phyloP scores from a whole-genome alignment of 2,329 filamentous ascomycete genomes.

The Gaeumannomyces tritici region DNA sequence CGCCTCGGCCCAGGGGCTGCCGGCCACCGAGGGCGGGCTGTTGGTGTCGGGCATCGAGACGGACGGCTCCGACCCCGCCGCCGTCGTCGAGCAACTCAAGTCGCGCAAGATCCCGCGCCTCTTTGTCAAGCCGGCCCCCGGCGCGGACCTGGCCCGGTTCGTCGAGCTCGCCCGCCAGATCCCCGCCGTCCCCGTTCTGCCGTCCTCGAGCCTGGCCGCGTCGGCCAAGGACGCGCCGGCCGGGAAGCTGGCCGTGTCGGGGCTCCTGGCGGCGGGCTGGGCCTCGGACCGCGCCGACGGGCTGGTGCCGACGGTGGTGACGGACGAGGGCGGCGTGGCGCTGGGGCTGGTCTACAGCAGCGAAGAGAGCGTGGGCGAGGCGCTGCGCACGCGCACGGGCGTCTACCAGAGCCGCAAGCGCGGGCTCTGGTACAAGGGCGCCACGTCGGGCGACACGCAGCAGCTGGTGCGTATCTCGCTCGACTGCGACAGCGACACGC shows the following conservation, averaged over 20 bases:
- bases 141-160: constrained; percentile 34
- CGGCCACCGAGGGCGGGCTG: constrained; percentile 35
- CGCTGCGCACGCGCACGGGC: constrained; percentile 65
- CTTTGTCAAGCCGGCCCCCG: constrained; percentile 41
- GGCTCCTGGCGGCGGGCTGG: constrained; percentile 65
- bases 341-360: constrained; percentile 93
- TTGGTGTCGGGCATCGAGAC: constrained; percentile 43
- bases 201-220: constrained; percentile 56
- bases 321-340: constrained; percentile 74
- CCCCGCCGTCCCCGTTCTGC: constrained; percentile 62
- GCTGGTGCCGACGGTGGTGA: constrained; percentile 82
- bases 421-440: constrained; percentile 93
- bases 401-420: constrained; percentile 96
- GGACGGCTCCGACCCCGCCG: constrained; percentile 17
- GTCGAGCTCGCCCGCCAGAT: constrained; percentile 37
- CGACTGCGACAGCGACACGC: constrained; percentile 89
- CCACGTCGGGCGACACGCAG: constrained; percentile 88
- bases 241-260: constrained; percentile 53
- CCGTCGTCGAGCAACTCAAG: constrained; percentile 21
- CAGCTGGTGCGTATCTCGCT: constrained; percentile 75
- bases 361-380: constrained; percentile 79
- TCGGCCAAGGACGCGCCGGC: constrained; percentile 50
- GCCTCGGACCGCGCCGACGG: constrained; percentile 75
- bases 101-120: constrained; percentile 34
- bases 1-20: constrained; percentile 26